phyloP scores from a whole-genome alignment of 352 stramenopile genomes.

The Phytophthora citricola region DNA sequence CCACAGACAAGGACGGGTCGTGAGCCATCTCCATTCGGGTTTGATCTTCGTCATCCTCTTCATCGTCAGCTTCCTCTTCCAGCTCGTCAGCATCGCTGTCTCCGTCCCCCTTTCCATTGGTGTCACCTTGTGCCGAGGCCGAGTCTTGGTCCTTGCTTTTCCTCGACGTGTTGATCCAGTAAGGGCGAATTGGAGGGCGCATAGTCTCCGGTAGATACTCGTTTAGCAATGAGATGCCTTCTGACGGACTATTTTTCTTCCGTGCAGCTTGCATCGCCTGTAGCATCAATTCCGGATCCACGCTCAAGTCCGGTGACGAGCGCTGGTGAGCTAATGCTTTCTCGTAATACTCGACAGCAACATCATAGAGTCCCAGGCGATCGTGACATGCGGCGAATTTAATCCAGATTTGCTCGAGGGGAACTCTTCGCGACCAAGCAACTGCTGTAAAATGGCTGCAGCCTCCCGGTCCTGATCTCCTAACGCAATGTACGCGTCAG shows the following conservation, averaged over 20 bases:
- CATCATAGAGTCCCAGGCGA: conserved; percentile 60
- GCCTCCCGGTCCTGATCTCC: conserved; percentile 72
- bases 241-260: conserved; percentile 53
- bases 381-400: conserved; percentile 83
- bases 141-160: conserved; percentile 35
- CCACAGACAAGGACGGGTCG: conserved; percentile 77
- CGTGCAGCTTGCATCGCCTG: conserved; percentile 73
- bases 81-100: conserved; percentile 47
- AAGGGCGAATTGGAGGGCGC: conserved; percentile 78
- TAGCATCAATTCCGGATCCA: conserved; percentile 72
- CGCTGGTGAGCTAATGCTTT: conserved; percentile 68
- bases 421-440: conserved; percentile 76
- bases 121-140: conserved; percentile 13
- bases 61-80: conserved; percentile 67
- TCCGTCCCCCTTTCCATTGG: conserved; percentile 11
- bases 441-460: conserved; percentile 67
- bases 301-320: conserved; percentile 48
- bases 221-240: conserved; percentile 66
- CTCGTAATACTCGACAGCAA: conserved; percentile 85
- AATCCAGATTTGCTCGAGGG: conserved; percentile 81
- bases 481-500: conserved; percentile 81
- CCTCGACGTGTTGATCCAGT: conserved; percentile 71
- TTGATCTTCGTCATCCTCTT: conserved; percentile 55
- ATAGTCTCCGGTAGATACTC: conserved; percentile 71
- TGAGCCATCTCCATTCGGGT: conserved; percentile 67